These are phyloP conservation scores for Mycena rosella DNA, from an alignment of 768 basidiomycete genomes.

Conservation along the genomic window DNA sequence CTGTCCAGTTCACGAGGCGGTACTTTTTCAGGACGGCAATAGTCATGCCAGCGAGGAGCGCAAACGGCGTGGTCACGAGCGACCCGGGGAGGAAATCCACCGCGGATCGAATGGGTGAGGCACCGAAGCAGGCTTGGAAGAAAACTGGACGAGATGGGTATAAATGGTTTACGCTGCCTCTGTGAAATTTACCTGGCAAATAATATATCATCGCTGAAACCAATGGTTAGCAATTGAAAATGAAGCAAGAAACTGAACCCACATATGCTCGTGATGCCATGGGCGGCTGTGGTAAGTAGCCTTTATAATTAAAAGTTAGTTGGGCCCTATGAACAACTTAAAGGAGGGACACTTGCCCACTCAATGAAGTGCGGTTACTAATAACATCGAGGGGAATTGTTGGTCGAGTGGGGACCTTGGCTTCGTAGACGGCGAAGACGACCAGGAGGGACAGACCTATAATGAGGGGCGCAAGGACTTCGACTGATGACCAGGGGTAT, in stretches of 20 bases:
- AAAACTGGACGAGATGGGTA: constrained; percentile 42
- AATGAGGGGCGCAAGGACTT: constrained; percentile 55
- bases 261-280: constrained; percentile 40
- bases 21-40: constrained; percentile 49
- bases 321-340: too few relatives aligned
- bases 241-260: constrained; percentile 5
- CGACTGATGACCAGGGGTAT: constrained; percentile 52
- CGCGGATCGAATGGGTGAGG: constrained; percentile 50
- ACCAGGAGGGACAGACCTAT: constrained; percentile 49
- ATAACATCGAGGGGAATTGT: constrained; percentile 48
- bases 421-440: constrained; percentile 44
- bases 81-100: constrained; percentile 49
- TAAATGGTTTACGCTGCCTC: not conserved
- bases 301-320: constrained; percentile 28
- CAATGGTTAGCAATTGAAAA: not conserved
- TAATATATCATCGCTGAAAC: constrained; percentile 44
- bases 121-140: constrained; percentile 57
- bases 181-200: constrained; percentile 42
- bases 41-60: constrained; percentile 49
- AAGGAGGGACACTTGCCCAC: constrained; percentile 48
- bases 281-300: constrained; percentile 47
- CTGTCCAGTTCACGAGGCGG: constrained; percentile 46
- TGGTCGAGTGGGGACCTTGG: constrained; percentile 35
- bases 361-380: constrained; percentile 51
- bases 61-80: constrained; percentile 52